These are phyloP conservation scores for Coprinopsis marcescibilis DNA, from an alignment of 768 basidiomycete species.

Conservation along the genomic window DNA sequence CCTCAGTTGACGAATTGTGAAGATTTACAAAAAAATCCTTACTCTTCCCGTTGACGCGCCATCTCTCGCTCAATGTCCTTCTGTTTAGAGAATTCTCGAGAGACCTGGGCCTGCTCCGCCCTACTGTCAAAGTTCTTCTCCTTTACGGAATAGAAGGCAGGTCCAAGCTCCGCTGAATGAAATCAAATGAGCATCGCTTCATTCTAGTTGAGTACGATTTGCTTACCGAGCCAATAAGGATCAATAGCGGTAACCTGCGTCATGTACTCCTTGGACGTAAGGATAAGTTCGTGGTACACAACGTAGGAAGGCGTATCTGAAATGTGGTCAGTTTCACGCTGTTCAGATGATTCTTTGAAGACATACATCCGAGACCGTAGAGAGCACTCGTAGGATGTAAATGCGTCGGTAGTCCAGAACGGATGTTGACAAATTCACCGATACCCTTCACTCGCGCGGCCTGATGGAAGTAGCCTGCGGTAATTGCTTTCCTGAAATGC, in stretches of 20 bases:
- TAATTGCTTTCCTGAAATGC: slow-evolving; percentile 79
- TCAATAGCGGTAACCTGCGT: slow-evolving; percentile 98
- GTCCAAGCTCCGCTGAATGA: slow-evolving; percentile 83
- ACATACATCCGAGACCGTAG: slow-evolving; percentile 91
- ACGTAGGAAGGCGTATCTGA: slow-evolving; percentile 94
- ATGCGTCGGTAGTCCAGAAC: slow-evolving; percentile 92
- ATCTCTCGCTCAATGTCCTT: slow-evolving; percentile 93
- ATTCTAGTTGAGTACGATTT: neutral
- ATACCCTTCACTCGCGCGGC: slow-evolving; percentile 98
- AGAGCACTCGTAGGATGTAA: slow-evolving; percentile 95
- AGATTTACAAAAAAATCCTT: slow-evolving; percentile 20
- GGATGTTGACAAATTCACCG: slow-evolving; percentile 96
- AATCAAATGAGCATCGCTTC: slow-evolving; percentile 5
- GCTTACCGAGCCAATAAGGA: slow-evolving; percentile 91
- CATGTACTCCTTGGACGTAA: slow-evolving; percentile 98
- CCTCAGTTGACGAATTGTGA: neutral
- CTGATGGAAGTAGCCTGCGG: slow-evolving; percentile 98
- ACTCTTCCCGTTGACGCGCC: slow-evolving; percentile 78
- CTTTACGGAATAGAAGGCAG: slow-evolving; percentile 95
- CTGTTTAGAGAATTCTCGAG: slow-evolving; percentile 86
- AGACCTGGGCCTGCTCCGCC: slow-evolving; percentile 68
- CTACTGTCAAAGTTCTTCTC: slow-evolving; percentile 96
- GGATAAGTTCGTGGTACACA: slow-evolving; percentile 92
- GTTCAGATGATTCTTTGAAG: neutral
- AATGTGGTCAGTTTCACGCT: slow-evolving; percentile 10